Base-by-base conservation (phyloP, 2,329 filamentous ascomycete species). In the Xylariaceae sp. region DNA sequence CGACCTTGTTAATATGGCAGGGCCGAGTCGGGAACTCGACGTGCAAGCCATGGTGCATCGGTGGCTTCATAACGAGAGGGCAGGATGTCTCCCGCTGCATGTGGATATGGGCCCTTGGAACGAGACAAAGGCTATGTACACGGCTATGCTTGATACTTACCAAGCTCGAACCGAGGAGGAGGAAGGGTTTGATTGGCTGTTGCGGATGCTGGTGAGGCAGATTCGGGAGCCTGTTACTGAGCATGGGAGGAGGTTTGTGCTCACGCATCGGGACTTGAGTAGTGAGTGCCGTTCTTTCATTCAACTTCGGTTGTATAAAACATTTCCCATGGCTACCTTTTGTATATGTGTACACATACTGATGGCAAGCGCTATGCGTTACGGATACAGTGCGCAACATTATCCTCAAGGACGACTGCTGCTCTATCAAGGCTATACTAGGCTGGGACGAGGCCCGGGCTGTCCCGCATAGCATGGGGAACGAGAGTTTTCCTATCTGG, bases 311-410 rank as follows among this genome's bases (percentile, higher is more conserved):
- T n/a, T n/a, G n/a, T n/a, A n/a, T n/a, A n/a, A n/a, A n/a, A n/a
- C n/a, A n/a, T n/a, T n/a, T n/a, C n/a, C n/a, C n/a, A n/a, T n/a
- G n/a, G n/a, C n/a, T n/a, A n/a, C n/a, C n/a, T n/a, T n/a, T n/a
- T n/a, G n/a, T n/a, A n/a, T n/a, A n/a, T n/a, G n/a, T n/a, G n/a
- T n/a, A n/a, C n/a, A n/a, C n/a, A n/a, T n/a, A n/a, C n/a, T n/a
- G n/a, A n/a, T n/a, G n/a, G n/a, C n/a, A n/a, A n/a, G n/a, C n/a
- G n/a, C n/a, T n/a, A n/a, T n/a, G n/a, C n/a, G n/a, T n/a, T n/a
- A n/a, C n/a, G n/a, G n/a, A n/a, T n/a, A n/a, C n/a, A n/a, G 50
- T 61, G 47, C 57, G 49, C 22, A 44, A 61, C 33, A 52, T 61
- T 38, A 42, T 61, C 34, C 35, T 61, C 22, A 50, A 45, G 7